Base-by-base conservation (phyloP, 2,329 filamentous ascomycete species). In the Stagonosporopsis cucurbitacearum region DNA sequence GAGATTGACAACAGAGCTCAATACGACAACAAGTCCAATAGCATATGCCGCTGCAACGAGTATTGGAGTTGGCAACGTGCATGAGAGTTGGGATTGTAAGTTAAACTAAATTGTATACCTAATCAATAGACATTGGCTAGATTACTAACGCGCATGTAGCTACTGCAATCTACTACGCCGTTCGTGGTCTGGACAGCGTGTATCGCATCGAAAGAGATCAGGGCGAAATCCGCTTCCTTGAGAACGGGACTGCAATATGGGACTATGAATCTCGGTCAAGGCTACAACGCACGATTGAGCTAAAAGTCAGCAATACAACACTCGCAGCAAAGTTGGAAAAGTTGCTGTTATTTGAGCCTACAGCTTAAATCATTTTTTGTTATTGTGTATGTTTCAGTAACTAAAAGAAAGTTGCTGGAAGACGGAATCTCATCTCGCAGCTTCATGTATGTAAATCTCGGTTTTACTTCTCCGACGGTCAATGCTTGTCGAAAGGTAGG, bases 81-180 rank as follows among this genome's bases (percentile, higher is more conserved):
- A 52, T 13, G 23, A 45, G 20, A 52, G 25, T 15, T 52, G 50
- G 50, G 42, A 52, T 22, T 52, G 50, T 46, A 35, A 46, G 50
- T 52, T 6, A 15, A 2, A 5, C 17, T 8, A 28, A 17, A 11
- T 20, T 28, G 2, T 4, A 8, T 5, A 12, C 3, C 2, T n/a
- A n/a, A 2, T 8, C n/a, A n/a, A n/a, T n/a, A 9, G 9, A 20
- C 3, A 1, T 4, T 4, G 7, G 23, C 39, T 36, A 23, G n/a
- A 43, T 17, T 5, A 12, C 6, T 8, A 9, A 12, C 6, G 11
- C 12, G 12, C 1, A 9, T 44, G 6, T 22, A 52, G 50, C 50
- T n/a, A 52, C 41, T 6, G 50, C 50, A 2, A 41, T 52, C 1
- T 46, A 52, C 22, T 52, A 52, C 6, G 50, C 50, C 2, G 50